Evolutionary conservation across 2,329 filamentous ascomycete genomes (phyloP).

Genomic region (Ceratocystiopsis brevicomis): DNA sequence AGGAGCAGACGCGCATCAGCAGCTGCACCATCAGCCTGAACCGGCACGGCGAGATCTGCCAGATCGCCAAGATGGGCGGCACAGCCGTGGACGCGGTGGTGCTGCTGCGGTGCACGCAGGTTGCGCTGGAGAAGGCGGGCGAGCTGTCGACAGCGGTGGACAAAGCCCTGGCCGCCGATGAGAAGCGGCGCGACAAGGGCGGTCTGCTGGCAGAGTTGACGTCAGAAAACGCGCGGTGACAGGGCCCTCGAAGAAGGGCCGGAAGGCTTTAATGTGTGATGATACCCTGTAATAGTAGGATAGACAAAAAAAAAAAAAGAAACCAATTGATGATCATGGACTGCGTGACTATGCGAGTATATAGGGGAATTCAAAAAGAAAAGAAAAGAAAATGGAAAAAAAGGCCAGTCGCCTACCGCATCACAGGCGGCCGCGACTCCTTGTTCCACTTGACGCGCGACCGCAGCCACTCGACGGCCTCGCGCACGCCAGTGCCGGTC

Average conservation of each 20-base stretch:
- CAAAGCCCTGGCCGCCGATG: conserved; percentile 55
- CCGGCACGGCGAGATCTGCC: conserved; percentile 74
- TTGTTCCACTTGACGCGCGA: conserved; percentile 93
- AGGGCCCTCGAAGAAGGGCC: neutral
- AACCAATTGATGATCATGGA: neutral
- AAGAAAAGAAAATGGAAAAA: neutral
- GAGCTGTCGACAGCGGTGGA: conserved; percentile 60
- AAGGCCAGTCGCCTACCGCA: conserved; percentile 42
- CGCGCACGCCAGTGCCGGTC: conserved; percentile 68
- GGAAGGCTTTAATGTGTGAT: conserved; percentile 3
- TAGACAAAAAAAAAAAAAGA: neutral
- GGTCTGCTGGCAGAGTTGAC: conserved; percentile 60
- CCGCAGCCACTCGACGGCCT: conserved; percentile 93
- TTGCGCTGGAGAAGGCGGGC: conserved; percentile 63
- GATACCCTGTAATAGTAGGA: conserved; percentile 8
- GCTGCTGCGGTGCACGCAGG: conserved; percentile 55
- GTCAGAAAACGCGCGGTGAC: conserved; percentile 67
- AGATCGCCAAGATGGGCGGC: conserved; percentile 80
- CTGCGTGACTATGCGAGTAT: neutral
- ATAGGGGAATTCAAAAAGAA: neutral
- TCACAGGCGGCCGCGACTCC: conserved; percentile 75
- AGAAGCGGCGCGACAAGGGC: conserved; percentile 57
- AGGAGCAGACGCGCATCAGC: conserved; percentile 58
- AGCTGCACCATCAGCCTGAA: conserved; percentile 74
- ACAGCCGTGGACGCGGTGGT: conserved; percentile 60